Percentiles rank a stretch among this genome's conserved stretches.
Evolutionary conservation across 1,284 basidiomycete genomes (phyloP).

Genomic region (Moesziomyces sp.): DNA sequence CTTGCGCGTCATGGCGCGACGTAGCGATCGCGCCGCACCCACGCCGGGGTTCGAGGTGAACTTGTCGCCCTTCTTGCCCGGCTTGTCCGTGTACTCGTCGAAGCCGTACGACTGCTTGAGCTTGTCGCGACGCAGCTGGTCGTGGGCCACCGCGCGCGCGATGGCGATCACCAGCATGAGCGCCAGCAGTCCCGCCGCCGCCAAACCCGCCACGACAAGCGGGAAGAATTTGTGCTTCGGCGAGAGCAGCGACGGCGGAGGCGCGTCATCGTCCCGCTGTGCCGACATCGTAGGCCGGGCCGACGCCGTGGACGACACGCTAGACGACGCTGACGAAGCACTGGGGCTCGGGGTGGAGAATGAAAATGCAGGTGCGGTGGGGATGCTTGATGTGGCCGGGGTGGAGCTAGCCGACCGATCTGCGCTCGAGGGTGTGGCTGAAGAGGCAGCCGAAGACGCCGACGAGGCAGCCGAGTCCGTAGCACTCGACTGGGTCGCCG

Average conservation of each 20-base stretch:
- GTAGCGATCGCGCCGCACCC: slow-evolving; percentile 9
- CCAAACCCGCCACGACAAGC: slow-evolving; percentile 37
- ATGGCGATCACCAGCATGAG: slow-evolving; percentile 49
- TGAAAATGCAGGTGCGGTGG: slow-evolving; percentile 2
- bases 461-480: neutral
- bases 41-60: slow-evolving; percentile 9
- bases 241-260: slow-evolving; percentile 8
- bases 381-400: slow-evolving; percentile 6
- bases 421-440: neutral
- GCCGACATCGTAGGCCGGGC: neutral
- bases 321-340: slow-evolving; percentile 2
- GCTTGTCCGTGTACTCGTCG: slow-evolving; percentile 7
- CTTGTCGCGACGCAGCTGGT: slow-evolving; percentile 32
- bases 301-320: neutral
- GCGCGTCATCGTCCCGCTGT: neutral
- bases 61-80: slow-evolving; percentile 5
- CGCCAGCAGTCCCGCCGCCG: slow-evolving; percentile 21
- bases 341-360: slow-evolving; percentile 1
- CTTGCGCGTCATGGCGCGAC: slow-evolving; percentile 40
- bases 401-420: neutral
- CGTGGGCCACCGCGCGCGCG: slow-evolving; percentile 29
- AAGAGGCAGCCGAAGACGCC: neutral
- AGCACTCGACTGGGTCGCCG: neutral
- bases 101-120: slow-evolving; percentile 21
- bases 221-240: slow-evolving; percentile 51